phyloP scores from a whole-genome alignment of 1,139 yeast species.

The Candida mesenterica region DNA sequence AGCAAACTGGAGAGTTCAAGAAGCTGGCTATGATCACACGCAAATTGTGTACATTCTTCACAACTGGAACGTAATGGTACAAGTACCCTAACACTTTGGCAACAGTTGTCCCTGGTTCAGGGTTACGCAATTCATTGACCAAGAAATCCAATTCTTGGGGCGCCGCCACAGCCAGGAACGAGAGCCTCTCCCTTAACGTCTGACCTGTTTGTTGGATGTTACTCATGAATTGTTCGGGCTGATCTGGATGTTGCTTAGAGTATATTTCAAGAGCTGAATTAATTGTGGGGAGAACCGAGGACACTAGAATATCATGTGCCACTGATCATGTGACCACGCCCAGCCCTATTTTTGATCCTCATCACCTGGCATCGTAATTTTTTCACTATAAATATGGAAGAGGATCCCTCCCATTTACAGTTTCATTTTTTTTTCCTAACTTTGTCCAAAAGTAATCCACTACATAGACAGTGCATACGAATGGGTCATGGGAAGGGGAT shows the following conservation, averaged over 20 bases:
- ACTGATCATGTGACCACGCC: too few relatives aligned
- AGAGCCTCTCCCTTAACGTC: neutral
- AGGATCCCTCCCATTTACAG: neutral
- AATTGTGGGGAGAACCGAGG: too few relatives aligned
- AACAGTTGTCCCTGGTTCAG: conserved; percentile 32
- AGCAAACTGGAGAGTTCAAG: conserved; percentile 47
- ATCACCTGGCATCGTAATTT: too few relatives aligned
- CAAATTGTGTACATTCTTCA: conserved; percentile 59
- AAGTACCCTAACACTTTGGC: conserved; percentile 48
- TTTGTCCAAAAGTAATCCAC: conserved; percentile 45
- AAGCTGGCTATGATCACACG: conserved; percentile 50
- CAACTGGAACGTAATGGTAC: conserved; percentile 59
- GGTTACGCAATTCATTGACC: conserved; percentile 43
- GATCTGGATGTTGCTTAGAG: too few relatives aligned
- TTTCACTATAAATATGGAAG: neutral
- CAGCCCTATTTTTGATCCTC: too few relatives aligned
- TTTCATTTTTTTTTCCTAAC: neutral
- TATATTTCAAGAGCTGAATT: too few relatives aligned
- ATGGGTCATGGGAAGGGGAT: conserved; percentile 21
- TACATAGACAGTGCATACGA: conserved; percentile 51
- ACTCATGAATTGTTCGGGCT: too few relatives aligned
- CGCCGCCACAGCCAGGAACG: conserved; percentile 2
- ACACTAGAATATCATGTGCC: too few relatives aligned
- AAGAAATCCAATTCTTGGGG: conserved; percentile 52
- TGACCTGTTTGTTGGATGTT: too few relatives aligned